A percentile compares a stretch with the other conserved stretches of the same genome.
Conservation (phyloP, 2,329 filamentous ascomycete genomes). For the Fusarium transvaalense region DNA sequence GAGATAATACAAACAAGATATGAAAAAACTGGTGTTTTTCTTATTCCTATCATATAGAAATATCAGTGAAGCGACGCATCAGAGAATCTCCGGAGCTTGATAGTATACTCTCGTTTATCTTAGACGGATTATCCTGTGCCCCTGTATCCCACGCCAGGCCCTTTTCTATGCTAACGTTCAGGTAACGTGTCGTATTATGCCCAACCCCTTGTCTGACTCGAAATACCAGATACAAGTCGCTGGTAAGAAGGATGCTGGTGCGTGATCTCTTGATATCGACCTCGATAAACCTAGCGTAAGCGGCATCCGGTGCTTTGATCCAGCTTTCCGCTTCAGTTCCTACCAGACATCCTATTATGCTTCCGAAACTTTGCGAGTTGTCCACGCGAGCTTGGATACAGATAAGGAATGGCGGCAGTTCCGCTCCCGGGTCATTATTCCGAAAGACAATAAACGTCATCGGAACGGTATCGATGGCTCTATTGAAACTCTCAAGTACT, state of each 20-base stretch:
- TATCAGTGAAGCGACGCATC: constrained; percentile 5
- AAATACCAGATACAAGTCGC: not conserved
- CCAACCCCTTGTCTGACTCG: not conserved
- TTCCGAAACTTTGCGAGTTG: not conserved
- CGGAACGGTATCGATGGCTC: not conserved
- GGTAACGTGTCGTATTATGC: not conserved
- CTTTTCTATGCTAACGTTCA: constrained; percentile 16
- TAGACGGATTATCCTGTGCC: not conserved
- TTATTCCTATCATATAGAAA: not conserved
- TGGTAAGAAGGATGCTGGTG: not conserved
- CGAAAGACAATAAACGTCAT: not conserved
- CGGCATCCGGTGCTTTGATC: not conserved
- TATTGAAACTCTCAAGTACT: not conserved
- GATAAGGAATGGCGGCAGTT: not conserved
- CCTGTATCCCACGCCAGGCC: not conserved
- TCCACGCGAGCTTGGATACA: not conserved
- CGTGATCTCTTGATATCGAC: not conserved
- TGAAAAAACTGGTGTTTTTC: not conserved
- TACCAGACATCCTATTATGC: not conserved
- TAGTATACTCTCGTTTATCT: not conserved
- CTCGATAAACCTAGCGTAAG: not conserved
- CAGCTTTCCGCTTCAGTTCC: not conserved
- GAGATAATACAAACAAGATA: not conserved
- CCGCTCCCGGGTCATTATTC: fast-evolving
- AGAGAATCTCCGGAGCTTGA: not conserved